phyloP scores from a whole-genome alignment of 768 basidiomycete genomes.

The Kwoniella shandongensis region DNA sequence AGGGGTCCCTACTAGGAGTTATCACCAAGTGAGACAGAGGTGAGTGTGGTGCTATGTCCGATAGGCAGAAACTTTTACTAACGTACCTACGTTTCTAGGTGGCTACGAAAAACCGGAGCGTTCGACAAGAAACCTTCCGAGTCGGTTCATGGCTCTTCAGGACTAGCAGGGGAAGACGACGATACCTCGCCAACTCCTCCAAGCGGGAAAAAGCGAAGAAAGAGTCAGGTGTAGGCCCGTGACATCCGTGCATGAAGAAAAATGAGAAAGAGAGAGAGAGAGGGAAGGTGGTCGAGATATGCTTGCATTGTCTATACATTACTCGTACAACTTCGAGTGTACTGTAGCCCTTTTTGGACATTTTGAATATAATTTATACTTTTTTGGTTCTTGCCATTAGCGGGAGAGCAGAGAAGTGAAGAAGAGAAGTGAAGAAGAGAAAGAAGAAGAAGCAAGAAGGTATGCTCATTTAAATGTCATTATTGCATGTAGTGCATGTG shows the following conservation, averaged over 20 bases:
- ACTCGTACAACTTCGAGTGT: too few species aligned
- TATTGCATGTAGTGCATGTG: too few species aligned
- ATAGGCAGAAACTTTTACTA: background rate
- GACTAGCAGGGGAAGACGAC: slow-evolving; percentile 6
- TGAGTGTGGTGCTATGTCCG: slow-evolving; percentile 14
- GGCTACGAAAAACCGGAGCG: slow-evolving; percentile 50
- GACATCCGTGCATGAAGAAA: background rate
- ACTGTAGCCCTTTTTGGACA: background rate
- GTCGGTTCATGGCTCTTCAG: background rate
- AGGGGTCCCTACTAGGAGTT: slow-evolving; percentile 46
- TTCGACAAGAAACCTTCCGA: slow-evolving; percentile 43
- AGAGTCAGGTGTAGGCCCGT: slow-evolving; percentile 7
- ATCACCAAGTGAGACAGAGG: slow-evolving; percentile 50
- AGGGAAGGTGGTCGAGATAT: background rate
- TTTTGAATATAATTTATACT: background rate
- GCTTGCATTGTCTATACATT: background rate
- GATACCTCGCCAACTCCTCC: slow-evolving; percentile 8
- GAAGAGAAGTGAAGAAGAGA: background rate
- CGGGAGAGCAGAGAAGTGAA: background rate
- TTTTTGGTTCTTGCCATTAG: background rate
- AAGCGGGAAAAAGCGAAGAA: slow-evolving; percentile 13
- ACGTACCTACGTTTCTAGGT: slow-evolving; percentile 17
- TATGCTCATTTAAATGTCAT: background rate
- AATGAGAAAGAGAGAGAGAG: slow-evolving; percentile 2
- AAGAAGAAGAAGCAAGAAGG: slow-evolving; percentile 3